A percentile compares a stretch with the other conserved stretches of the same genome.
These are phyloP conservation scores for Tieghemostelium lacteum DNA, from an alignment of 78 protist species.

Conservation along the genomic window DNA sequence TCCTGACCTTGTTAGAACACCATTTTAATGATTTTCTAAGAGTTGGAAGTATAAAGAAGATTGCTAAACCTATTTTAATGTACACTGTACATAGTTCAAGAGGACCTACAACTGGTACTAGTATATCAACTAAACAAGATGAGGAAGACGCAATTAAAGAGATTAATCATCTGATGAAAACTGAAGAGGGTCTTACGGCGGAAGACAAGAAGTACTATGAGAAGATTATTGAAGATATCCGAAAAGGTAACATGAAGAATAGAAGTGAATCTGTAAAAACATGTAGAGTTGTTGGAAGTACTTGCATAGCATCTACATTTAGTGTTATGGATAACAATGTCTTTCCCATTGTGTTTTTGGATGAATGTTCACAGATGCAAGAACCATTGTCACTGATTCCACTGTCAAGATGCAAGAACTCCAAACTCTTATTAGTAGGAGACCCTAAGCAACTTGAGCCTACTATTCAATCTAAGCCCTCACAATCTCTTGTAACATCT, in stretches of 20 bases:
- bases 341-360: constrained; percentile 85
- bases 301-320: constrained; percentile 87
- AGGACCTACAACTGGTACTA: not conserved
- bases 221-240: constrained; percentile 9
- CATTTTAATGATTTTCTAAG: constrained; percentile 80
- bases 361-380: constrained; percentile 87
- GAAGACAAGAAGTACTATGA: not conserved
- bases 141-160: constrained; percentile 66
- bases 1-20: constrained; percentile 60
- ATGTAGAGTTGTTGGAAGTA: constrained; percentile 57
- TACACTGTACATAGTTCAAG: constrained; percentile 25
- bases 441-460: constrained; percentile 92
- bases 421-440: constrained; percentile 78
- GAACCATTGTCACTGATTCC: constrained; percentile 89
- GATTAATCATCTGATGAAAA: constrained; percentile 26
- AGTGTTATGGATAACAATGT: constrained; percentile 54
- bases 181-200: not conserved
- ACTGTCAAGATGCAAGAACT: constrained; percentile 32
- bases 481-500: not conserved
- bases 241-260: constrained; percentile 17
- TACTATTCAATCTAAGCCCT: constrained; percentile 44
- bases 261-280: constrained; percentile 5
- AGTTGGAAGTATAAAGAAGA: constrained; percentile 86
- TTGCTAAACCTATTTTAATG: constrained; percentile 78
- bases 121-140: not conserved